Conservation (phyloP, 345 rosid species). For the Trapa incisa region DNA sequence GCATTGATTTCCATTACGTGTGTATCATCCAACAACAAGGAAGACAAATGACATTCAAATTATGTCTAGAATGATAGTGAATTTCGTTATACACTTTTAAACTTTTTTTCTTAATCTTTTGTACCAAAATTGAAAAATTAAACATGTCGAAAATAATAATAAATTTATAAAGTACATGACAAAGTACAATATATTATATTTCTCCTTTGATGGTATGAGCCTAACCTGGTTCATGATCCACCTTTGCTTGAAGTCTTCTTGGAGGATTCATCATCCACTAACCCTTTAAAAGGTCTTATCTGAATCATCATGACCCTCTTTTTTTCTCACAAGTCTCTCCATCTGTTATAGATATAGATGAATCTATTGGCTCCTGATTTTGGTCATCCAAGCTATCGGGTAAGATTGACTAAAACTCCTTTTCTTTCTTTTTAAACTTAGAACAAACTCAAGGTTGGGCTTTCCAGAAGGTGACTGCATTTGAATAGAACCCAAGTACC, state of each 20-base stretch:
- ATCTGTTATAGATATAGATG: slow-evolving; percentile 19
- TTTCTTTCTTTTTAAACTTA: slow-evolving; percentile 26
- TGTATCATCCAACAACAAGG: too few relatives aligned
- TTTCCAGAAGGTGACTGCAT: slow-evolving; percentile 31
- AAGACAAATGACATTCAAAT: too few relatives aligned
- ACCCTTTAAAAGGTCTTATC: slow-evolving; percentile 16
- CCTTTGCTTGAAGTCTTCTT: slow-evolving; percentile 1
- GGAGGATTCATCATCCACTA: slow-evolving; percentile 11
- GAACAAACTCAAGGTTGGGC: slow-evolving; percentile 13
- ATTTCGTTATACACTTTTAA: too few relatives aligned
- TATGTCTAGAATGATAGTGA: too few relatives aligned
- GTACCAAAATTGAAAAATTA: too few relatives aligned
- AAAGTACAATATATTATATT: slow-evolving; percentile 29
- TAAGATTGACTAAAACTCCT: slow-evolving; percentile 18
- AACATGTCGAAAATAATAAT: too few relatives aligned
- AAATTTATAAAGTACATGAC: too few relatives aligned
- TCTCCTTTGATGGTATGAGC: slow-evolving; percentile 71
- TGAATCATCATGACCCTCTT: slow-evolving; percentile 14
- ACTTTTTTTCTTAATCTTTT: too few relatives aligned
- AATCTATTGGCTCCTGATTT: slow-evolving; percentile 15
- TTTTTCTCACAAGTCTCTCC: not conserved
- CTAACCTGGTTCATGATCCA: slow-evolving; percentile 31
- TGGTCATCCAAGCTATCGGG: slow-evolving; percentile 13
- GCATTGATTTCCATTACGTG: too few relatives aligned
- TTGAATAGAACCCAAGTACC: slow-evolving; percentile 19